Evolutionary conservation across 495 filamentous ascomycete species (phyloP).

Genomic region (Neurospora sp.): DNA sequence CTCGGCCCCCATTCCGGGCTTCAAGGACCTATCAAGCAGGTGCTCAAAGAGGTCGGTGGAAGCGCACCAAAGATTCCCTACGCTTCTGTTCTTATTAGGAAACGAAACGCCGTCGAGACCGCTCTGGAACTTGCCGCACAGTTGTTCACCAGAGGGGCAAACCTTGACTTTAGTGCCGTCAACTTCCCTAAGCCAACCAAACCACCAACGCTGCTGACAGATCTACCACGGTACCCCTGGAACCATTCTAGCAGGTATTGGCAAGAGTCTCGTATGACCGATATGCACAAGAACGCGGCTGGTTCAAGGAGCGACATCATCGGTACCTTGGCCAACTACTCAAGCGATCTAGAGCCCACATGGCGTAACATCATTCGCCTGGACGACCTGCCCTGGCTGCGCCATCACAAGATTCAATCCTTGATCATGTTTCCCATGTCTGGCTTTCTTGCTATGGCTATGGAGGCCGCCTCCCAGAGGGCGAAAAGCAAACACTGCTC

Average conservation of each 20-base stretch:
- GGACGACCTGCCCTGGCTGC: conserved; percentile 43
- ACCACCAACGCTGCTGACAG: conserved; percentile 25
- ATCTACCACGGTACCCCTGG: conserved; percentile 42
- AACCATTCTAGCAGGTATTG: conserved; percentile 40
- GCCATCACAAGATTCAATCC: conserved; percentile 41
- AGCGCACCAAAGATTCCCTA: conserved; percentile 27
- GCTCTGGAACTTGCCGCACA: conserved; percentile 35
- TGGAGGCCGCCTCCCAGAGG: conserved; percentile 41
- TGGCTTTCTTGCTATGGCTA: conserved; percentile 45
- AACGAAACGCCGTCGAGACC: conserved; percentile 34
- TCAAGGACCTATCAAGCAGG: conserved; percentile 46
- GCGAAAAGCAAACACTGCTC: conserved; percentile 15
- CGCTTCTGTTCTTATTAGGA: conserved; percentile 21
- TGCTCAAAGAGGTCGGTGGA: conserved; percentile 30
- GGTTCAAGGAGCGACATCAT: conserved; percentile 43
- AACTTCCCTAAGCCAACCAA: conserved; percentile 32
- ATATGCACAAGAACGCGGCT: conserved; percentile 38
- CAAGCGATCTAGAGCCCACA: conserved; percentile 34
- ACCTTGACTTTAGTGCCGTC: conserved; percentile 27
- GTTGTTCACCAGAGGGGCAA: conserved; percentile 36
- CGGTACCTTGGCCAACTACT: conserved; percentile 38
- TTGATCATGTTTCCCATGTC: conserved; percentile 51
- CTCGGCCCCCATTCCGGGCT: conserved; percentile 55
- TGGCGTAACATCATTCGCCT: conserved; percentile 46
- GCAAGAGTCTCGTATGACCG: conserved; percentile 43